A percentile compares a stretch with the other conserved stretches of the same genome.
phyloP scores from a whole-genome alignment of 2,329 filamentous ascomycete genomes.

The Raffaelea ambrosiae region DNA sequence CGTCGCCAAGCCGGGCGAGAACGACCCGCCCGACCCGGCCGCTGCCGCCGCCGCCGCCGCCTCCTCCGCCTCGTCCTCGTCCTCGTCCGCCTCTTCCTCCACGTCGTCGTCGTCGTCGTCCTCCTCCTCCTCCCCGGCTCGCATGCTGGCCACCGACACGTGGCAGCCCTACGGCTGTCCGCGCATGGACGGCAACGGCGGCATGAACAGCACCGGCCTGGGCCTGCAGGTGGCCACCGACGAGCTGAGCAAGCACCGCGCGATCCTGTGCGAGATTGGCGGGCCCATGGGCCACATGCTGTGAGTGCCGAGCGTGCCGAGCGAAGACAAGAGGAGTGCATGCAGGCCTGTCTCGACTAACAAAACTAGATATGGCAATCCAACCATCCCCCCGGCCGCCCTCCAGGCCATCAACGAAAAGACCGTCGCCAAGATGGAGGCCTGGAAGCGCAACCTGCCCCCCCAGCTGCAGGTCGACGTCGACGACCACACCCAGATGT shows the following conservation, averaged over 20 bases:
- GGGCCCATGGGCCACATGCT: slow-evolving; percentile 31
- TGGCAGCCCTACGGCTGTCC: not conserved
- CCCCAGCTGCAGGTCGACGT: slow-evolving; percentile 25
- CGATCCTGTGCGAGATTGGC: slow-evolving; percentile 32
- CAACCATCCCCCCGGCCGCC: not conserved
- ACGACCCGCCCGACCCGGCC: not conserved
- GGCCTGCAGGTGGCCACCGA: not conserved
- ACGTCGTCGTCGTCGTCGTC: too few species aligned
- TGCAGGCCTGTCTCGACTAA: too few species aligned
- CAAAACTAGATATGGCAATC: not conserved
- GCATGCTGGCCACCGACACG: not conserved
- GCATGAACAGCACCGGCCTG: too few species aligned
- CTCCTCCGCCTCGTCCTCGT: too few species aligned
- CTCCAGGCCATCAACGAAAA: slow-evolving; percentile 3
- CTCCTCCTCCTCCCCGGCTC: too few species aligned
- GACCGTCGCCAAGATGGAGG: not conserved
- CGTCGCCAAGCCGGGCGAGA: slow-evolving; percentile 23
- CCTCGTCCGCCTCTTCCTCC: too few species aligned
- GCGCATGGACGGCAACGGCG: not conserved
- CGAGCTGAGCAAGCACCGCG: slow-evolving; percentile 13
- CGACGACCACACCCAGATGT: slow-evolving; percentile 19
- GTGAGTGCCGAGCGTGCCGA: too few species aligned
- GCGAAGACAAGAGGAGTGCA: too few species aligned
- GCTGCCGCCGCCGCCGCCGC: too few species aligned
- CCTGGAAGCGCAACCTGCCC: slow-evolving; percentile 16